Conservation (phyloP, 371 early-diverging fungal species). For the Circinella minor region DNA sequence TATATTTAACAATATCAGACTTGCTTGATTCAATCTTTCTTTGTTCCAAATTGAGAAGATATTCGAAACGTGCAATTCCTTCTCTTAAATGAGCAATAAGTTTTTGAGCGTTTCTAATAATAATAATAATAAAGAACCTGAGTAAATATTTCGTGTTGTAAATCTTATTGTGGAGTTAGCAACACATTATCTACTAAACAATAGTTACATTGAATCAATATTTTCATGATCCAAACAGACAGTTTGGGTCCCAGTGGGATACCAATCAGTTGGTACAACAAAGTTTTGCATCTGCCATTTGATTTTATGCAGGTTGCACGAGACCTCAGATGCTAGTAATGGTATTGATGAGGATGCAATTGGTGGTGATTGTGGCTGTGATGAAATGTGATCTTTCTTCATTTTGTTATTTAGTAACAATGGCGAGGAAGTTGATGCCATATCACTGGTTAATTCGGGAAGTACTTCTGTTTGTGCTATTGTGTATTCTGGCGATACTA, state of each 20-base stretch:
- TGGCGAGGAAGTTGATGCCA: neutral
- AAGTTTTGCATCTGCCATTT: slow-evolving; percentile 17
- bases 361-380: neutral
- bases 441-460: neutral
- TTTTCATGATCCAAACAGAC: neutral
- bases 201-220: slow-evolving; percentile 5
- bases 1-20: slow-evolving; percentile 3
- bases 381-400: neutral
- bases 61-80: slow-evolving; percentile 15
- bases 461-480: neutral
- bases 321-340: neutral
- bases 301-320: slow-evolving; percentile 14
- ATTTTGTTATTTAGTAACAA: neutral
- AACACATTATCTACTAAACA: neutral
- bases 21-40: slow-evolving; percentile 5
- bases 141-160: neutral
- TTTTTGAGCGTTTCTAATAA: neutral
- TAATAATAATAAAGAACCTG: neutral
- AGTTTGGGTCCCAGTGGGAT: neutral
- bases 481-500: slow-evolving; percentile 1
- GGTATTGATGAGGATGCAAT: neutral
- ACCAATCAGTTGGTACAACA: slow-evolving; percentile 14
- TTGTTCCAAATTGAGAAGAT: slow-evolving; percentile 11
- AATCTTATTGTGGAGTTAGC: neutral
- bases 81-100: slow-evolving; percentile 7